Conservation (phyloP, 2,329 filamentous ascomycete genomes). For the Cladosporium sp. region DNA sequence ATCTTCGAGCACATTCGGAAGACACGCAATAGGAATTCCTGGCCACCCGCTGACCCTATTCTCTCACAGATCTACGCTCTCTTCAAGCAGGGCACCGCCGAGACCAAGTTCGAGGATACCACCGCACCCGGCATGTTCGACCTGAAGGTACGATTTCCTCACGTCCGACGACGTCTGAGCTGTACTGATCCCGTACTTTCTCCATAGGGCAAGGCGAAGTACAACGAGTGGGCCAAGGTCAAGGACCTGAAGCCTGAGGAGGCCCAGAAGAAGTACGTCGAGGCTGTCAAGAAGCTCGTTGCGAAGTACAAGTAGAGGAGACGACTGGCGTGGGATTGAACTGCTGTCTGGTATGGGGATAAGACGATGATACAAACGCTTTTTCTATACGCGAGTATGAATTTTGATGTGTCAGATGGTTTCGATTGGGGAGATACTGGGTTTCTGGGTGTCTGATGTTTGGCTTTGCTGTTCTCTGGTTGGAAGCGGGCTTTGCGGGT, state of each 20-base stretch:
- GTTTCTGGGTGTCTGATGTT: too few species aligned
- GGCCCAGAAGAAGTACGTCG: slow-evolving; percentile 74
- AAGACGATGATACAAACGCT: not conserved
- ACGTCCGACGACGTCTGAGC: too few species aligned
- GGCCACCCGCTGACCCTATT: not conserved
- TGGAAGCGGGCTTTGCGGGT: too few species aligned
- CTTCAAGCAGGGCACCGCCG: slow-evolving; percentile 42
- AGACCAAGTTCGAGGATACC: slow-evolving; percentile 32
- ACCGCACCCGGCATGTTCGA: slow-evolving; percentile 64
- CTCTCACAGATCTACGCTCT: slow-evolving; percentile 50
- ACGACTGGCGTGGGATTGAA: too few species aligned
- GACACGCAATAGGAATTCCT: not conserved
- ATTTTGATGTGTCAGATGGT: too few species aligned
- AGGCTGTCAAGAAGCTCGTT: slow-evolving; percentile 68
- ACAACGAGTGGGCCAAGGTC: slow-evolving; percentile 68
- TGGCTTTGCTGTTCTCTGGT: too few species aligned
- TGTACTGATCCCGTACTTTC: not conserved
- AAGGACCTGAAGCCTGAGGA: slow-evolving; percentile 60
- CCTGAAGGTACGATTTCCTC: slow-evolving; percentile 53
- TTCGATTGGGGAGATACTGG: too few species aligned
- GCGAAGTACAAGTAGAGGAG: slow-evolving; percentile 43
- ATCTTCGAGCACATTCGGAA: not conserved
- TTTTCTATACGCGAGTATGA: too few species aligned
- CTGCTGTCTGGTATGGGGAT: not conserved
- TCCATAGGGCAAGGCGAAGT: slow-evolving; percentile 62